Evolutionary conservation across 1,139 yeast species (phyloP).

Genomic region (Geotrichum bryndzae): DNA sequence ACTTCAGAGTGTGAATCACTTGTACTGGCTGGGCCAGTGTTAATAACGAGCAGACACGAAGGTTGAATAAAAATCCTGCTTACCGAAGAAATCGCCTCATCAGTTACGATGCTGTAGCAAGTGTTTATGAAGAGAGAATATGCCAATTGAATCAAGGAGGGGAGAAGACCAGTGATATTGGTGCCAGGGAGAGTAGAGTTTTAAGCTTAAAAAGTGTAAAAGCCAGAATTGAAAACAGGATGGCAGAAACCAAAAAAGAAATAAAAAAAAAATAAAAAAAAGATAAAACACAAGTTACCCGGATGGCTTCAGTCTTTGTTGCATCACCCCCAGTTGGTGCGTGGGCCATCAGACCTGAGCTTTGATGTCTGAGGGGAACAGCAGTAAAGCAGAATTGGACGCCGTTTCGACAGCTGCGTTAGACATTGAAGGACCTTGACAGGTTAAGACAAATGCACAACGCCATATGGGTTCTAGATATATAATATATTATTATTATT

Average conservation of each 20-base stretch:
- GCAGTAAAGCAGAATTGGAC: no score
- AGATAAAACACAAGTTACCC: not conserved
- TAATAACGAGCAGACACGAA: not conserved
- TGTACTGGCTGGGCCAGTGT: not conserved
- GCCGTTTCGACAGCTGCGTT: no score
- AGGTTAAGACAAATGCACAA: no score
- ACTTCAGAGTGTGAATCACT: not conserved
- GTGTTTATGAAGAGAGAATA: not conserved
- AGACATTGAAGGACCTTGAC: no score
- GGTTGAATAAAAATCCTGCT: not conserved
- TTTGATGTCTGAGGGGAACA: not conserved
- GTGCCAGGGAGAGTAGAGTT: not conserved
- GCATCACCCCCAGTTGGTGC: not conserved
- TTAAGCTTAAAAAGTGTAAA: not conserved
- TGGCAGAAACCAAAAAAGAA: not conserved
- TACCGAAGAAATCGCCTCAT: constrained; percentile 12
- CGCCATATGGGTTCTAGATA: no score
- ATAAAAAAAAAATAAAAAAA: not conserved
- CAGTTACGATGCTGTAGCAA: not conserved
- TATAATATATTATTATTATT: no score
- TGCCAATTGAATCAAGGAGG: not conserved
- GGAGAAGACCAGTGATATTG: not conserved
- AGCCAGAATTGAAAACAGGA: not conserved
- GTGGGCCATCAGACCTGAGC: not conserved
- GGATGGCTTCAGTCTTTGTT: not conserved